A percentile compares a stretch with the other conserved stretches of the same genome.
Conservation (phyloP, 1,139 yeast species). For the Pichia sp. region DNA sequence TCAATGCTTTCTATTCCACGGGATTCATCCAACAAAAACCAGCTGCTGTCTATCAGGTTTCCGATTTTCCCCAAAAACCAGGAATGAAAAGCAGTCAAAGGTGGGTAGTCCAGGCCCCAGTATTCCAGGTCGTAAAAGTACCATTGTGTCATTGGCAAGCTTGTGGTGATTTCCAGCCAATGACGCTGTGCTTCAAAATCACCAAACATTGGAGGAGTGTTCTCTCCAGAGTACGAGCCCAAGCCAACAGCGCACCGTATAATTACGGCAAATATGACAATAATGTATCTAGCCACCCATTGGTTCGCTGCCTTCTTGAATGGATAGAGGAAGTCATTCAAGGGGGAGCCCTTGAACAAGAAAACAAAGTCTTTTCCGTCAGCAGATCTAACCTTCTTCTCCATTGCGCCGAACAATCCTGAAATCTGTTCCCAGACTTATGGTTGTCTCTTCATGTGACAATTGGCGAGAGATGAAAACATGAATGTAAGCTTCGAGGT, state of each 20-base stretch:
- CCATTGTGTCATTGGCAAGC: constrained; percentile 75
- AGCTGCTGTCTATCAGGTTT: constrained; percentile 49
- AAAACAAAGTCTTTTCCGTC: constrained; percentile 24
- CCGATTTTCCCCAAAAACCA: constrained; percentile 77
- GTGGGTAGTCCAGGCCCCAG: constrained; percentile 98
- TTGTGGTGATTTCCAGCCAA: constrained; percentile 90
- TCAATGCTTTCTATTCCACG: constrained; percentile 69
- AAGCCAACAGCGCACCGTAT: constrained; percentile 82
- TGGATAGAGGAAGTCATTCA: constrained; percentile 56
- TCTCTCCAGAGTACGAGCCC: constrained; percentile 78
- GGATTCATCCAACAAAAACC: constrained; percentile 74
- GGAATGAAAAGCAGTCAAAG: constrained; percentile 91
- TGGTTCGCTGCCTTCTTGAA: constrained; percentile 73
- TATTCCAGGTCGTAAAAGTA: constrained; percentile 82
- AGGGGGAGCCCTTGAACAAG: constrained; percentile 41
- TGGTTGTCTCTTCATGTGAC: no score
- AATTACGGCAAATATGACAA: constrained; percentile 69
- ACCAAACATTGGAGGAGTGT: constrained; percentile 75
- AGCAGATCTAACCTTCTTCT: not conserved
- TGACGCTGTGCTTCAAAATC: constrained; percentile 98
- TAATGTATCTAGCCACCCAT: constrained; percentile 82
- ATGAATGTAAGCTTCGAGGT: no score
- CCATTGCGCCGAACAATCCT: not conserved
- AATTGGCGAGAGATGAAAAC: no score
- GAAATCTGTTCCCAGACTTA: no score